These are phyloP conservation scores for Avena eriantha DNA, from an alignment of 176 grass and related monocot genomes.

Conservation along the genomic window DNA sequence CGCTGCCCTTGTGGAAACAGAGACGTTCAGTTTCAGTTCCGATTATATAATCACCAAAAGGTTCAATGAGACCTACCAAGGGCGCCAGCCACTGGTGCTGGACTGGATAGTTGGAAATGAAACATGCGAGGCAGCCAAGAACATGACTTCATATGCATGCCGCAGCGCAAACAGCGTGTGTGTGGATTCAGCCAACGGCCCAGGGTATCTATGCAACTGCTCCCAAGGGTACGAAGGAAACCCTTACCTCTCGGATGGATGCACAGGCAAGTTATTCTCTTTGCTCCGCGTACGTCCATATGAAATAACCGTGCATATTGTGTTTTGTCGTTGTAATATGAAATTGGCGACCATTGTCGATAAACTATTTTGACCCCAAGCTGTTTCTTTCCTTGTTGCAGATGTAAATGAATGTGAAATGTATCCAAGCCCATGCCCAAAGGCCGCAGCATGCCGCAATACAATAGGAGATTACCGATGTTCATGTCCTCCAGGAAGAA, in stretches of 20 bases:
- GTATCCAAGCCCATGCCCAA: constrained; percentile 30
- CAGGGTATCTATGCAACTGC: constrained; percentile 24
- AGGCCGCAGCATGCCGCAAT: constrained; percentile 28
- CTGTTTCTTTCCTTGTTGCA: background rate
- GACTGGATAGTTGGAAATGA: constrained; percentile 43
- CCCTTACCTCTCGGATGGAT: background rate
- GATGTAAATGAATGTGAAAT: constrained; percentile 41
- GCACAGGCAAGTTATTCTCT: constrained; percentile 15
- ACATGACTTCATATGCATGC: constrained; percentile 6
- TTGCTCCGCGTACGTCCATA: background rate
- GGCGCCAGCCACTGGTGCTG: constrained; percentile 12
- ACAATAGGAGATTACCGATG: background rate
- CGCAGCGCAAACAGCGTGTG: background rate
- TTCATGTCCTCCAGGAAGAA: constrained; percentile 45
- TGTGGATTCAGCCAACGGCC: constrained; percentile 5
- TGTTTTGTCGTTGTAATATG: no score
- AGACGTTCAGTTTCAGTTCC: constrained; percentile 9
- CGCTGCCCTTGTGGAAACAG: constrained; percentile 11
- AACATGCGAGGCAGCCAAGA: background rate
- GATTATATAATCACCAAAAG: constrained; percentile 19
- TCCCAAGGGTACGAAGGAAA: constrained; percentile 1
- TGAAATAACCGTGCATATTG: background rate
- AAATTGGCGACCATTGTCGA: background rate
- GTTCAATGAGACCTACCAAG: constrained; percentile 26
- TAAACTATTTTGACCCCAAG: background rate